Evolutionary conservation across 2,329 filamentous ascomycete genomes (phyloP).

Genomic region (Penicillium paneum): DNA sequence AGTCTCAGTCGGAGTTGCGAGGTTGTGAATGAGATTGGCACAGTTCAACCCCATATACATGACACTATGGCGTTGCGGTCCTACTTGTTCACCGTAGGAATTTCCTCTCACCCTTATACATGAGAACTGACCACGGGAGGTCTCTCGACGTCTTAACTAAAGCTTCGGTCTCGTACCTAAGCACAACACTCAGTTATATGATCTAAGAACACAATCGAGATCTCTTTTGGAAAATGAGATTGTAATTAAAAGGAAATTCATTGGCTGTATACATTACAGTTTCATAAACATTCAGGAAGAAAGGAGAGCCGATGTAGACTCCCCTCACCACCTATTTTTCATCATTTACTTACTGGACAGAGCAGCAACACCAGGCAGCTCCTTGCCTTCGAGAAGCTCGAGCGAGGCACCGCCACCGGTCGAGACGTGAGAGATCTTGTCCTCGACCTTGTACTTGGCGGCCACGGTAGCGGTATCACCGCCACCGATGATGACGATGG

Average conservation of each 20-base stretch:
- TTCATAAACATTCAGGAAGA: slow-evolving; percentile 26
- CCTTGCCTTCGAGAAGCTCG: slow-evolving; percentile 97
- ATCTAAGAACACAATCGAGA: slow-evolving; percentile 2
- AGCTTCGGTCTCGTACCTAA: slow-evolving; percentile 32
- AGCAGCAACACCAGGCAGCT: slow-evolving; percentile 85
- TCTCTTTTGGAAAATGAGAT: neutral
- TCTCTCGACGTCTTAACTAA: slow-evolving; percentile 10
- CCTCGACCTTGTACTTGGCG: slow-evolving; percentile 93
- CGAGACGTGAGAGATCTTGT: slow-evolving; percentile 96
- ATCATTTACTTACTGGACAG: slow-evolving; percentile 68
- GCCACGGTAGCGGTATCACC: slow-evolving; percentile 98
- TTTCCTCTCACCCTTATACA: neutral
- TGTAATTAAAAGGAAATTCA: slow-evolving; percentile 23
- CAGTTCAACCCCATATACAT: neutral
- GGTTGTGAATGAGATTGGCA: neutral
- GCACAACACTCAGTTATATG: slow-evolving; percentile 25
- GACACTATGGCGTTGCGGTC: neutral
- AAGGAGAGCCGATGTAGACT: neutral
- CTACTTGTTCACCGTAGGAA: neutral
- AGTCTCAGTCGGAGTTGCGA: neutral
- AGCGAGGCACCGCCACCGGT: slow-evolving; percentile 94
- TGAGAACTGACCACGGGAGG: neutral
- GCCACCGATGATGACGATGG: slow-evolving; percentile 97
- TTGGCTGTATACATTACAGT: slow-evolving; percentile 38
- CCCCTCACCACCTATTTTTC: neutral